Percentiles rank a stretch among this genome's conserved stretches.
phyloP scores from a whole-genome alignment of 176 grass and related monocot genomes.

The Hordeum vulgare region DNA sequence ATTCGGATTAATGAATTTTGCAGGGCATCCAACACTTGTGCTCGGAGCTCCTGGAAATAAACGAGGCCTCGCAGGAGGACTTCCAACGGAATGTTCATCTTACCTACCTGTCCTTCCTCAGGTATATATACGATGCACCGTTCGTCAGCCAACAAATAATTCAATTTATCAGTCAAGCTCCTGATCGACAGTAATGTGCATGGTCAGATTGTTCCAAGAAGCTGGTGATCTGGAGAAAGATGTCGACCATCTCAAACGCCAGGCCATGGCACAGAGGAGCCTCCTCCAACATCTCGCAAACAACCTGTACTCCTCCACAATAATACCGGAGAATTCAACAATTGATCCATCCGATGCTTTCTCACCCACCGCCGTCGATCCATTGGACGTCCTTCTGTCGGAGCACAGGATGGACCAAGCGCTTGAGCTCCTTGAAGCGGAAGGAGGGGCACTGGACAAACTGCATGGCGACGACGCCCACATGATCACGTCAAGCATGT shows the following conservation, averaged over 20 bases:
- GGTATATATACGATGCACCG: neutral
- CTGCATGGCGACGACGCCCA: slow-evolving; percentile 5
- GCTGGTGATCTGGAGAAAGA: slow-evolving; percentile 28
- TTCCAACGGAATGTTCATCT: slow-evolving; percentile 31
- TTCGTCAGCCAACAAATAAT: neutral
- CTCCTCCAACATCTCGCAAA: slow-evolving; percentile 27
- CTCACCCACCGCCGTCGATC: neutral
- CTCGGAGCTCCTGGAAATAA: slow-evolving; percentile 59
- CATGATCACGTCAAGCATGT: neutral
- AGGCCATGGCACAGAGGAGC: slow-evolving; percentile 25
- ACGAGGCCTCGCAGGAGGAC: slow-evolving; percentile 51
- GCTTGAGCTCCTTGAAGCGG: slow-evolving; percentile 18
- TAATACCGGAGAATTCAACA: neutral
- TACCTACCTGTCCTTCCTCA: slow-evolving; percentile 42
- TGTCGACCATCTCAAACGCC: slow-evolving; percentile 26
- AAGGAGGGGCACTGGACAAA: neutral
- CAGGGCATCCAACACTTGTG: slow-evolving; percentile 59
- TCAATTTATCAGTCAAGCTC: neutral
- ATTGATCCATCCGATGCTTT: neutral
- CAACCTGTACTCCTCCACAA: slow-evolving; percentile 19
- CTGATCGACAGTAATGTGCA: neutral
- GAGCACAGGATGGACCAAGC: slow-evolving; percentile 44
- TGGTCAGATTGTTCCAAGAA: slow-evolving; percentile 44
- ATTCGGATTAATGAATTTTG: neutral
- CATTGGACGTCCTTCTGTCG: slow-evolving; percentile 29